Evolutionary conservation across 495 filamentous ascomycete species (phyloP).

Genomic region (Hyaloscypha bicolor): DNA sequence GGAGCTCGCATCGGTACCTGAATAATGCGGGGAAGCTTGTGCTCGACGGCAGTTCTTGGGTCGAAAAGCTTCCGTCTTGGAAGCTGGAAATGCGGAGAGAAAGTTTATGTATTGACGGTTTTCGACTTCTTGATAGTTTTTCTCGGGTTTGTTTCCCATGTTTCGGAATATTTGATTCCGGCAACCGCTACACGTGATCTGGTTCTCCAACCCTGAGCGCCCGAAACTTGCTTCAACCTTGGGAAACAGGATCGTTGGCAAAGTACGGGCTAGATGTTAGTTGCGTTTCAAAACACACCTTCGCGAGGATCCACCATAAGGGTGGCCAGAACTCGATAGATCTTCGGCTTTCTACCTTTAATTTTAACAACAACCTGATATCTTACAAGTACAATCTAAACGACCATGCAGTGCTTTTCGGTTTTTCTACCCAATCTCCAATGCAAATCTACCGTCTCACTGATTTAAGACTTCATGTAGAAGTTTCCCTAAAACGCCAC

Average conservation of each 20-base stretch:
- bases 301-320: too few relatives aligned
- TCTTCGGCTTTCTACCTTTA: background rate
- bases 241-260: too few relatives aligned
- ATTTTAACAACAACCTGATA: background rate
- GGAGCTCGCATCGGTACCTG: background rate
- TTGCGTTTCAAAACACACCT: too few relatives aligned
- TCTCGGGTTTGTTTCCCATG: background rate
- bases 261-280: too few relatives aligned
- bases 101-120: background rate
- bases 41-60: background rate
- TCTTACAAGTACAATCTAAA: background rate
- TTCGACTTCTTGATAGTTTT: background rate
- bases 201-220: too few relatives aligned
- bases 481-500: constrained; percentile 74
- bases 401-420: background rate
- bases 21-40: background rate
- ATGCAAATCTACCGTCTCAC: constrained; percentile 10
- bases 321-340: background rate
- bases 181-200: too few relatives aligned
- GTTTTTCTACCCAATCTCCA: constrained; percentile 2
- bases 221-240: too few relatives aligned
- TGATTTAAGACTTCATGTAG: constrained; percentile 55
- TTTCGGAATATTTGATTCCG: too few relatives aligned
- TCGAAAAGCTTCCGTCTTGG: background rate
- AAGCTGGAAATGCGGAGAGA: background rate